Evolutionary conservation across 257 asterid species (phyloP), one percentile per base, ranked within the genome.

Genomic region (Phtheirospermum japonicum): DNA sequence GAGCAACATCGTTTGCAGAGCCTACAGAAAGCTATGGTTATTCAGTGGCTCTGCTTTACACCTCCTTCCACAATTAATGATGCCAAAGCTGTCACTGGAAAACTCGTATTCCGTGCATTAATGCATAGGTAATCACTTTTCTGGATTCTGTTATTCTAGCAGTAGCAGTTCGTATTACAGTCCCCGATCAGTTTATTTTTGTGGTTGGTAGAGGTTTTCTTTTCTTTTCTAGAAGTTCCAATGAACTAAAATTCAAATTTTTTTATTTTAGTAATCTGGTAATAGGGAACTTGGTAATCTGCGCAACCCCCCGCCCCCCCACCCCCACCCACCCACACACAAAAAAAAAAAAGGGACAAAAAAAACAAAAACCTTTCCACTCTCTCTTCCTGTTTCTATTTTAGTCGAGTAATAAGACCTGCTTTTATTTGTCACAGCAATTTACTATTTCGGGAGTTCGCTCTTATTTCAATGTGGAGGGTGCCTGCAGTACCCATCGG

Each of bases 41-140:
- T 93, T 71, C 99, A 93, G 72, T 93, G 99, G 99, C 97, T 93
- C 39, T 93, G 99, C 81, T 93, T 93, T 81, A 93, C 99, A 10
- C 97, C 99, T 78, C 99, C 99, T 49, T 87, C 96, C 31, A 86
- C 95, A 56, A 83, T 93, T 68, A 82, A 81, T 64, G 83, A 87
- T 80, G 89, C 82, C 67, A 73, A 71, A 67, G 65, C 61, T 73
- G 95, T 93, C 66, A 67, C 87, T 61, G 80, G 75, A 71, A 89
- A 83, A 79, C 92, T 93, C 58, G 85, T 82, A 46, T 78, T 81
- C 52, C 82, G 89, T 67, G 97, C 99, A 59, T 75, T 93, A 74
- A 80, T 63, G 82, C 99, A 93, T 71, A 85, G 99, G 99, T 87
- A 70, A 66, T 63, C 58, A 8, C n/a, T 63, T 54, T 26, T 18